Evolutionary conservation across 345 rosid genomes (phyloP).

Genomic region (Carallia pectinifolia): DNA sequence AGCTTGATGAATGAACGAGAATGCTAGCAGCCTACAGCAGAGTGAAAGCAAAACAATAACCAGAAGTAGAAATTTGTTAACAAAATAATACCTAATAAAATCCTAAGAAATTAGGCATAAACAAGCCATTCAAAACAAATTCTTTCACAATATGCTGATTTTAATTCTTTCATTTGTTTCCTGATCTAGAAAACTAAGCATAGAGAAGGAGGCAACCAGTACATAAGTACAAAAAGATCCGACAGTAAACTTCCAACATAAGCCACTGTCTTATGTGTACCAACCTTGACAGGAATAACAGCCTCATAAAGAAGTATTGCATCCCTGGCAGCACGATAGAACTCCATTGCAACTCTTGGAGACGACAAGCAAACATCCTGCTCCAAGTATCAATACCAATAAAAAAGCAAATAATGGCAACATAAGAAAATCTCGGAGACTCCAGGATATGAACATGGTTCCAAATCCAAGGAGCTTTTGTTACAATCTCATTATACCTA

Average conservation of each 20-base stretch:
- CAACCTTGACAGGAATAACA: slow-evolving; percentile 87
- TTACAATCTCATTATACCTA: no score
- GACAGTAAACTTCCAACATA: background rate
- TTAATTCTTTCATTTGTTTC: background rate
- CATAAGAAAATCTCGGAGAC: no score
- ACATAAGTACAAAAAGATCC: background rate
- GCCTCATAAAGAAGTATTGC: slow-evolving; percentile 86
- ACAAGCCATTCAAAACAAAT: no score
- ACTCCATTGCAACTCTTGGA: slow-evolving; percentile 77
- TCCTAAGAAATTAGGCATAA: background rate
- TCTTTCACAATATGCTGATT: background rate
- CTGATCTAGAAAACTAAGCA: background rate
- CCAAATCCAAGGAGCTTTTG: no score
- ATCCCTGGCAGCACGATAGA: slow-evolving; percentile 86
- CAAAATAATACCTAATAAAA: background rate
- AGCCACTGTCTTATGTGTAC: slow-evolving; percentile 31
- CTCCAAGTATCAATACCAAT: slow-evolving; percentile 14
- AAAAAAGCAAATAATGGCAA: background rate
- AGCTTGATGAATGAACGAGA: slow-evolving; percentile 3
- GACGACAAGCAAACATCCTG: slow-evolving; percentile 91
- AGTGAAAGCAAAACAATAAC: background rate
- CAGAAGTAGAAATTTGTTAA: background rate
- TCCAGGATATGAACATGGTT: no score
- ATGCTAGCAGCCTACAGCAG: background rate
- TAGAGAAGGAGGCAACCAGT: background rate